Conservation (phyloP, 2,329 filamentous ascomycete species). For the Nigrograna mackinnonii region DNA sequence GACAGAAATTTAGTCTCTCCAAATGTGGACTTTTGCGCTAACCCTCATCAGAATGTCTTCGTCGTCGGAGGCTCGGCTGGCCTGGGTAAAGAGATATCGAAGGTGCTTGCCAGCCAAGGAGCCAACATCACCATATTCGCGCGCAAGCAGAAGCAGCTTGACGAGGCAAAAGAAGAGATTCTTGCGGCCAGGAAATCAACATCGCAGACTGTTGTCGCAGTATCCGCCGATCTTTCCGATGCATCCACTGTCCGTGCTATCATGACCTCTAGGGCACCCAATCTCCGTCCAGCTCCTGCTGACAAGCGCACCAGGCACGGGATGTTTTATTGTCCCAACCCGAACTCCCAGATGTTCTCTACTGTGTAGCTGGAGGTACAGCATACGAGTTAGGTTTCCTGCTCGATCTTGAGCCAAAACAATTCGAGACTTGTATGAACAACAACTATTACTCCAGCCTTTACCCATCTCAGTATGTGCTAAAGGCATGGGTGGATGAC, state of each 20-base stretch:
- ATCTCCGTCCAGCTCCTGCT: too few species aligned
- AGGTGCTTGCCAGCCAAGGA: neutral
- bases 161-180: neutral
- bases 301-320: too few species aligned
- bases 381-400: conserved; percentile 1
- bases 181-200: neutral
- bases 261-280: too few species aligned
- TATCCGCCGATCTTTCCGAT: neutral
- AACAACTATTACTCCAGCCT: conserved; percentile 5
- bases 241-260: too few species aligned
- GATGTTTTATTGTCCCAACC: neutral
- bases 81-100: neutral
- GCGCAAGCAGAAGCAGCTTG: neutral
- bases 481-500: conserved; percentile 3
- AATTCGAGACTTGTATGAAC: conserved; percentile 3
- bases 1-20: too few species aligned
- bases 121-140: neutral
- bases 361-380: conserved; percentile 1
- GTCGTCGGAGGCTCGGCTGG: neutral
- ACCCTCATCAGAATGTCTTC: too few species aligned
- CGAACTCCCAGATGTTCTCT: neutral
- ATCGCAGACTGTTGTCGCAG: neutral
- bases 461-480: conserved; percentile 1
- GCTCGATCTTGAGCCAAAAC: neutral
- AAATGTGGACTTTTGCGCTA: too few species aligned